Evolutionary conservation across 345 rosid genomes (phyloP).

Genomic region (Erodium maritimum): DNA sequence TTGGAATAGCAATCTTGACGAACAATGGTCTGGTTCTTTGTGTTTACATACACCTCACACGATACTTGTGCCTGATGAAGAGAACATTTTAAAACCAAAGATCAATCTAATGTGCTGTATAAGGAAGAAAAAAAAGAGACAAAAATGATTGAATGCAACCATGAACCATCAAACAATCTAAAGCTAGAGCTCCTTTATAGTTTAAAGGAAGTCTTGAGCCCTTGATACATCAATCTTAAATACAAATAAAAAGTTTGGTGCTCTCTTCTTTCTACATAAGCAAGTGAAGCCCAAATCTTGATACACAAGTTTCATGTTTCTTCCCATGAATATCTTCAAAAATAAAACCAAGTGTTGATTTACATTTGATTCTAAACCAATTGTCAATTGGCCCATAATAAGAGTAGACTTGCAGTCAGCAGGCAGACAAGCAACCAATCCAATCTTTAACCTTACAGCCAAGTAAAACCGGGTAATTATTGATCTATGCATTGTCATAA

Average conservation of each 20-base stretch:
- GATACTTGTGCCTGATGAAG: slow-evolving; percentile 50
- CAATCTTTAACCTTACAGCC: background rate
- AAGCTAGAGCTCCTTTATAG: background rate
- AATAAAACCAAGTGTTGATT: too few species aligned
- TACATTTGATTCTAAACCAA: too few species aligned
- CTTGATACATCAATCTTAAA: too few species aligned
- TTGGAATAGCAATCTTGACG: slow-evolving; percentile 50
- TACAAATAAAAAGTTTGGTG: too few species aligned
- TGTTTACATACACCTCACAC: slow-evolving; percentile 61
- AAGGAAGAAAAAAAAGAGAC: background rate
- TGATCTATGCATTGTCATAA: background rate
- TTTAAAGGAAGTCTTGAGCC: too few species aligned
- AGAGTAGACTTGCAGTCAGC: background rate
- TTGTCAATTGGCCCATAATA: background rate
- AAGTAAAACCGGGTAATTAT: background rate
- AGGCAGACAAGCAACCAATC: background rate
- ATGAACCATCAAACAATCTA: background rate
- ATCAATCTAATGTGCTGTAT: background rate
- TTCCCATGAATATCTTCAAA: too few species aligned
- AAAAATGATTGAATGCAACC: background rate
- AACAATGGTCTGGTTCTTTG: slow-evolving; percentile 43
- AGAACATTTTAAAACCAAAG: background rate
- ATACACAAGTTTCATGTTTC: too few species aligned
- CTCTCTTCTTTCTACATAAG: too few species aligned
- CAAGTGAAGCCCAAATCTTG: too few species aligned